phyloP scores from a whole-genome alignment of 176 grass and related monocot genomes.

The Triticum timopheevii region DNA sequence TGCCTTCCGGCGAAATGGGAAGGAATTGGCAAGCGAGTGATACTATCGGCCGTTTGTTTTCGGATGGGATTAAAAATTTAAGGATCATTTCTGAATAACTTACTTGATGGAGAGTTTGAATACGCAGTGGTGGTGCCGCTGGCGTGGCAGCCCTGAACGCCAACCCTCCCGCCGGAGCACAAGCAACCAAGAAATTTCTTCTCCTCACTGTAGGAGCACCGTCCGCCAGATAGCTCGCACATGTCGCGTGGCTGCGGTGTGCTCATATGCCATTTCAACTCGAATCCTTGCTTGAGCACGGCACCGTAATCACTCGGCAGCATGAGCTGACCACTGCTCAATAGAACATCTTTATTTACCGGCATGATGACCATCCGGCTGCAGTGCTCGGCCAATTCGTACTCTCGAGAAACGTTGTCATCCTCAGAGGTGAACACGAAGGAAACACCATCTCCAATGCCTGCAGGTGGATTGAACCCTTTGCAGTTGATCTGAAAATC shows the following conservation, averaged over 20 bases:
- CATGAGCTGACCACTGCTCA: rapidly evolving
- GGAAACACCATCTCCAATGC: neutral
- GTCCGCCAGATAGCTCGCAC: constrained; percentile 6
- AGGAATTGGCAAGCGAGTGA: too few relatives aligned
- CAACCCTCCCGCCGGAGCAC: constrained; percentile 20
- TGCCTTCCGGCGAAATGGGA: too few relatives aligned
- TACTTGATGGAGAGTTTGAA: neutral
- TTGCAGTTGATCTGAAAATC: neutral
- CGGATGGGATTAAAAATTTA: neutral
- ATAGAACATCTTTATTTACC: rapidly evolving
- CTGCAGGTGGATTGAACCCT: rapidly evolving
- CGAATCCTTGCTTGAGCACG: constrained; percentile 6
- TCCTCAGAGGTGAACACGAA: neutral
- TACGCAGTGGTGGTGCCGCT: neutral
- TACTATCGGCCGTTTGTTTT: neutral
- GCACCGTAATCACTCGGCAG: neutral
- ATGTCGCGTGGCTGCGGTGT: rapidly evolving
- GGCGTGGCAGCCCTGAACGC: neutral
- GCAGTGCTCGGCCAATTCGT: neutral
- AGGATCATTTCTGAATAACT: neutral
- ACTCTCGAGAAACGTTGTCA: rapidly evolving
- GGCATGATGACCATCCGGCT: neutral
- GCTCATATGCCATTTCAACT: neutral
- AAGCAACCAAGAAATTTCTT: constrained; percentile 2
- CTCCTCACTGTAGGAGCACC: neutral